Evolutionary conservation across 768 basidiomycete genomes (phyloP).

Genomic region (Leccinum truebloodii): DNA sequence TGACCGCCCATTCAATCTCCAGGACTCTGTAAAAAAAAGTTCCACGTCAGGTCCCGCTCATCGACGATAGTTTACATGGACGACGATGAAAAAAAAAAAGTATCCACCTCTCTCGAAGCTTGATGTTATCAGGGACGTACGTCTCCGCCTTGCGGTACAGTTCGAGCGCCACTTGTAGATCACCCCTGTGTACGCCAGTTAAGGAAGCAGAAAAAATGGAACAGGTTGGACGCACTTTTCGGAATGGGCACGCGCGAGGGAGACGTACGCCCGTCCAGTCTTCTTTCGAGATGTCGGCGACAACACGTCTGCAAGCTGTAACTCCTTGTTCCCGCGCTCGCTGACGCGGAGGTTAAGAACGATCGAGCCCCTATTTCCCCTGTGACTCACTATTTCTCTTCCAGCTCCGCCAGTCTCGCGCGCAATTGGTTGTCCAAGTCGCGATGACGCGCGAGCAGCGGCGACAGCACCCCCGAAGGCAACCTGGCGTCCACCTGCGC

Average conservation of each 20-base stretch:
- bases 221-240: conserved; percentile 59
- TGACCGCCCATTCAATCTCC: conserved; percentile 79
- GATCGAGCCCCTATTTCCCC: conserved; percentile 17
- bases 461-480: conserved; percentile 51
- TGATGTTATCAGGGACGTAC: conserved; percentile 85
- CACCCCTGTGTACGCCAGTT: conserved; percentile 49
- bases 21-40: conserved; percentile 56
- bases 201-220: not conserved
- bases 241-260: conserved; percentile 76
- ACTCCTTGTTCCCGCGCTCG: conserved; percentile 62
- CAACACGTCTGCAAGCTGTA: conserved; percentile 58
- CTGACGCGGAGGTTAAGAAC: conserved; percentile 34
- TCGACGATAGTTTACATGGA: conserved; percentile 64
- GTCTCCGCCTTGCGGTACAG: conserved; percentile 80
- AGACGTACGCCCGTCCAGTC: conserved; percentile 81
- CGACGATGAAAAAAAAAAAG: conserved; percentile 47
- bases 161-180: conserved; percentile 76
- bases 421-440: conserved; percentile 72
- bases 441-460: conserved; percentile 61
- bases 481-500: conserved; percentile 19
- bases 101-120: conserved; percentile 86
- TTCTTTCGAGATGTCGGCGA: conserved; percentile 80
- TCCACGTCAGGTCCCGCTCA: conserved; percentile 37
- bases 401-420: conserved; percentile 63
- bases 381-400: conserved; percentile 65